These are phyloP conservation scores for Pinus albicaulis DNA, from an alignment of 75 land plant species.

Conservation along the genomic window DNA sequence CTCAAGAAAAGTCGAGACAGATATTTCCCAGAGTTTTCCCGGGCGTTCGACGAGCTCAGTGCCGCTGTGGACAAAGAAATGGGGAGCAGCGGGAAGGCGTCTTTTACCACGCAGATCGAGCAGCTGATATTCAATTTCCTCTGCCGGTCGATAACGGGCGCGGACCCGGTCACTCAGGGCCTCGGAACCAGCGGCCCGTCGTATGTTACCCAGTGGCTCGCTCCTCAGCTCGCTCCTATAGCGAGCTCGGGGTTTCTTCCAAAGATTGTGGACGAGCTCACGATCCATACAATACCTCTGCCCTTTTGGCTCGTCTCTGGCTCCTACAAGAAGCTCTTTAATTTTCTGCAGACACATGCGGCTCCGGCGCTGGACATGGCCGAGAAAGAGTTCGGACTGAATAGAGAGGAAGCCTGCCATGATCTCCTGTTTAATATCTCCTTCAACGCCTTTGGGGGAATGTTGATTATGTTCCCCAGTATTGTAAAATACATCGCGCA, in stretches of 20 bases:
- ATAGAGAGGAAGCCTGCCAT: too few relatives aligned
- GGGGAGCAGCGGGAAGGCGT: conserved; percentile 33
- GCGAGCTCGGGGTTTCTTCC: conserved; percentile 12
- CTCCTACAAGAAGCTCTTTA: too few relatives aligned
- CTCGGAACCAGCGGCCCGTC: conserved; percentile 9
- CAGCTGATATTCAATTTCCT: conserved; percentile 63
- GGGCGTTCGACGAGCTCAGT: conserved; percentile 33
- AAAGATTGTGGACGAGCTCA: conserved; percentile 19
- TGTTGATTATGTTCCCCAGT: too few relatives aligned
- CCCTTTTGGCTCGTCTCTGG: conserved; percentile 15
- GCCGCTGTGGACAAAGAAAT: conserved; percentile 42
- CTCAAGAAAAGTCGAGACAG: conserved; percentile 31
- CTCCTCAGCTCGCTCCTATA: conserved; percentile 26
- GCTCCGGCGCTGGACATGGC: too few relatives aligned
- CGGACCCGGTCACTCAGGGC: conserved; percentile 31
- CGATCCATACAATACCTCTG: conserved; percentile 36
- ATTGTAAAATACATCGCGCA: too few relatives aligned
- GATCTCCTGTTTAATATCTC: too few relatives aligned
- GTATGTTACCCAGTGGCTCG: conserved; percentile 25
- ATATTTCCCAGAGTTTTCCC: conserved; percentile 66
- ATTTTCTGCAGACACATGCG: too few relatives aligned
- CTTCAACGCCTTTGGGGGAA: too few relatives aligned
- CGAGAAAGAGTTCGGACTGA: too few relatives aligned
- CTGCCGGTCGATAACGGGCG: conserved; percentile 38
- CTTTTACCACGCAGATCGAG: conserved; percentile 25